Evolutionary conservation across 2,329 filamentous ascomycete genomes (phyloP).

Genomic region (Penicillium concentricum): DNA sequence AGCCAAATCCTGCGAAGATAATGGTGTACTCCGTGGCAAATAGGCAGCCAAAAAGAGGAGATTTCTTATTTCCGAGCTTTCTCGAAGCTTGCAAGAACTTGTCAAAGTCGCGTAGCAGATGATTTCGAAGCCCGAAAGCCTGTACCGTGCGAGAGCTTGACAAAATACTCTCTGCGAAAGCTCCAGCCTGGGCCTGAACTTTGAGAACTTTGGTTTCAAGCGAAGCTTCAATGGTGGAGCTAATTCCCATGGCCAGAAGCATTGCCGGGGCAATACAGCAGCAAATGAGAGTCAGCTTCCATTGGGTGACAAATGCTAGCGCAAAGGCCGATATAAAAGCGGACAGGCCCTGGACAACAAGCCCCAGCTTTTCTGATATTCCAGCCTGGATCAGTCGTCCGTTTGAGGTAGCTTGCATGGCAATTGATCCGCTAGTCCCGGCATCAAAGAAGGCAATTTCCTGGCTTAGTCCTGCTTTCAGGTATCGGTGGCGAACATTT

Average conservation of each 20-base stretch:
- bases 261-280: slow-evolving; percentile 20
- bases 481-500: slow-evolving; percentile 15
- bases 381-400: slow-evolving; percentile 23
- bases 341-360: slow-evolving; percentile 19
- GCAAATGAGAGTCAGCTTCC: slow-evolving; percentile 25
- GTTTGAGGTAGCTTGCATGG: slow-evolving; percentile 33
- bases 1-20: slow-evolving; percentile 14
- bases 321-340: slow-evolving; percentile 25
- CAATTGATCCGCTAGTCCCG: slow-evolving; percentile 27
- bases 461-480: slow-evolving; percentile 28
- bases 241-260: slow-evolving; percentile 12
- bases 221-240: slow-evolving; percentile 17
- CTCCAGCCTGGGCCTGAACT: slow-evolving; percentile 18
- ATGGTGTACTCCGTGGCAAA: slow-evolving; percentile 19
- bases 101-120: slow-evolving; percentile 19
- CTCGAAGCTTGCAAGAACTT: slow-evolving; percentile 17
- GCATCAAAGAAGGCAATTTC: slow-evolving; percentile 33
- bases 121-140: slow-evolving; percentile 22
- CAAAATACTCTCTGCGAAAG: slow-evolving; percentile 22
- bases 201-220: slow-evolving; percentile 22
- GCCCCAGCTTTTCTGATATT: slow-evolving; percentile 24
- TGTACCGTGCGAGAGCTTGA: slow-evolving; percentile 20
- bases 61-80: slow-evolving; percentile 17
- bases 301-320: slow-evolving; percentile 23
- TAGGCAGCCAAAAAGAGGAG: slow-evolving; percentile 17